Conservation (phyloP, 441 rosid genomes). For the Jatropha podagrica region DNA sequence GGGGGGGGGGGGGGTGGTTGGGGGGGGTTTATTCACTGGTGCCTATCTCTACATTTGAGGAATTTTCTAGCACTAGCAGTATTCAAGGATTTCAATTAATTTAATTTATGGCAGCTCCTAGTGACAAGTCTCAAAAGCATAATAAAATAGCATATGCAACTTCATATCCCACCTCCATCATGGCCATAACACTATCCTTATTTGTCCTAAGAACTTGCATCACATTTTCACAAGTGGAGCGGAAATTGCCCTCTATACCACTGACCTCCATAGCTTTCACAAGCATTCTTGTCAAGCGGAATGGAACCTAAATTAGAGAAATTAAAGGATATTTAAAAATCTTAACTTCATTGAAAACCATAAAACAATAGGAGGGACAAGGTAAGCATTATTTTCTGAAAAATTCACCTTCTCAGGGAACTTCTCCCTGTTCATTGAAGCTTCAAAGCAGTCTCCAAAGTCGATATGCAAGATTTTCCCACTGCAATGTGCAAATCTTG, state of each 20-base stretch:
- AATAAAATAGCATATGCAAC: constrained; percentile 5
- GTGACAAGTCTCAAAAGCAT: neutral
- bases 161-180: constrained; percentile 83
- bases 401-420: constrained; percentile 90
- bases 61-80: neutral
- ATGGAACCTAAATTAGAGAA: constrained; percentile 71
- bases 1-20: too few relatives aligned
- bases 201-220: constrained; percentile 99
- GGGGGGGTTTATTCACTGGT: neutral
- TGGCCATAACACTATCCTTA: constrained; percentile 97
- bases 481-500: constrained; percentile 35
- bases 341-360: neutral
- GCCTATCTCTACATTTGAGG: neutral
- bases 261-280: constrained; percentile 99
- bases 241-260: constrained; percentile 97
- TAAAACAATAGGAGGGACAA: neutral
- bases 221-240: constrained; percentile 98
- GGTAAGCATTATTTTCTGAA: neutral
- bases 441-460: constrained; percentile 99
- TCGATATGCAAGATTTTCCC: constrained; percentile 99
- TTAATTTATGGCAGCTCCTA: neutral
- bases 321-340: neutral
- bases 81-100: neutral
- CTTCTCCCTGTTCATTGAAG: constrained; percentile 98
- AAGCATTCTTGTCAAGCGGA: constrained; percentile 99